These are phyloP conservation scores for Botrytis fragariae DNA, from an alignment of 2,329 filamentous ascomycete genomes.

Conservation along the genomic window DNA sequence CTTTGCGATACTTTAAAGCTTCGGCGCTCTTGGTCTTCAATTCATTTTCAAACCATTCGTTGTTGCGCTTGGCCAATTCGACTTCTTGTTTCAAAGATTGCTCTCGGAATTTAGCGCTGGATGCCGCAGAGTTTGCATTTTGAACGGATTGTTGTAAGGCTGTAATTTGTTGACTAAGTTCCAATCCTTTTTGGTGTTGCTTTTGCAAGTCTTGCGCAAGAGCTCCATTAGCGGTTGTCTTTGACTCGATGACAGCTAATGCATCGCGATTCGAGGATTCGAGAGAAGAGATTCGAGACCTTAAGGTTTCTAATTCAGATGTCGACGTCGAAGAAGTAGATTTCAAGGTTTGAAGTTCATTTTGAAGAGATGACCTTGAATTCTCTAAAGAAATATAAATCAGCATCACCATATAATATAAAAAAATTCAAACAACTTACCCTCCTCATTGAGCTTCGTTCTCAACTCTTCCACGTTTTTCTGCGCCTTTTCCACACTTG, in stretches of 20 bases:
- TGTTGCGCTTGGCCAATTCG: slow-evolving; percentile 81
- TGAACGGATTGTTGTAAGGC: slow-evolving; percentile 81
- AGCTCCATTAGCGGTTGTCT: slow-evolving; percentile 80
- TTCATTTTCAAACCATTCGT: slow-evolving; percentile 90
- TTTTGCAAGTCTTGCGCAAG: slow-evolving; percentile 82
- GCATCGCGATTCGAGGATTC: slow-evolving; percentile 93
- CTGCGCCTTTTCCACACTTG: slow-evolving; percentile 76
- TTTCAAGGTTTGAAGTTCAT: slow-evolving; percentile 76
- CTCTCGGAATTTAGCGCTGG: slow-evolving; percentile 83
- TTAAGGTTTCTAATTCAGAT: slow-evolving; percentile 71
- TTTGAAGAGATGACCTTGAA: slow-evolving; percentile 70
- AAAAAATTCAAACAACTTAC: slow-evolving; percentile 46
- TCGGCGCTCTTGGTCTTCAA: slow-evolving; percentile 87
- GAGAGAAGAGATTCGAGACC: slow-evolving; percentile 78
- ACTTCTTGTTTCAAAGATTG: slow-evolving; percentile 88
- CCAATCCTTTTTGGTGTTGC: slow-evolving; percentile 84
- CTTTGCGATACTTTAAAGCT: slow-evolving; percentile 85
- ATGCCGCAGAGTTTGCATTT: slow-evolving; percentile 73
- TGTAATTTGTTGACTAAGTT: slow-evolving; percentile 79
- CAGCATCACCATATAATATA: slow-evolving; percentile 14
- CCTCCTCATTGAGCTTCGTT: slow-evolving; percentile 77
- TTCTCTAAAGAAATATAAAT: slow-evolving; percentile 59
- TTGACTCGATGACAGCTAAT: slow-evolving; percentile 82
- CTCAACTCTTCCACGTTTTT: slow-evolving; percentile 81
- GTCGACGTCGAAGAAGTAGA: slow-evolving; percentile 71